Conservation (phyloP, 495 filamentous ascomycete genomes). For the Talaromyces thailandensis region DNA sequence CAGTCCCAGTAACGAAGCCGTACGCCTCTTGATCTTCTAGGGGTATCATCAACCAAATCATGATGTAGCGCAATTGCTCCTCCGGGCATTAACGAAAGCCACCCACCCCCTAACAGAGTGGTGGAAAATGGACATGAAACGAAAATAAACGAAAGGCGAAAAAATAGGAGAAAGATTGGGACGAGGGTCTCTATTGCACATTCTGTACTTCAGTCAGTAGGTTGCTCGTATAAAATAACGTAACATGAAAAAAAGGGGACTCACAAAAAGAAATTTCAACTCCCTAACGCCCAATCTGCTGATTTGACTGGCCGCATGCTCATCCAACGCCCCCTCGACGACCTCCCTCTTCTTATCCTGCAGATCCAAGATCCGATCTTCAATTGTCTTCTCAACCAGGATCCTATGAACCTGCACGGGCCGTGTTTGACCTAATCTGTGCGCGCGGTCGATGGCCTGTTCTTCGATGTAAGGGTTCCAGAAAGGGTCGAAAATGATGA, state of each 20-base stretch:
- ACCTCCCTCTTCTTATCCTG: constrained; percentile 76
- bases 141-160: constrained; percentile 4
- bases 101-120: not conserved
- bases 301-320: constrained; percentile 58
- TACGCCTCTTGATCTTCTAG: not conserved
- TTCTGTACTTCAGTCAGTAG: constrained; percentile 7
- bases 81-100: not conserved
- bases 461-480: constrained; percentile 97
- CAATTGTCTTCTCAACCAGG: constrained; percentile 68
- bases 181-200: constrained; percentile 3
- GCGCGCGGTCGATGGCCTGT: constrained; percentile 88
- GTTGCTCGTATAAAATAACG: not conserved
- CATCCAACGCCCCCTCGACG: constrained; percentile 76
- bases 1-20: not conserved
- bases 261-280: constrained; percentile 65
- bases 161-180: not conserved
- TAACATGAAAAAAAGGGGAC: constrained; percentile 15
- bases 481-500: constrained; percentile 91
- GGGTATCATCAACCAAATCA: not conserved
- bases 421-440: constrained; percentile 76
- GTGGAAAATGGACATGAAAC: not conserved
- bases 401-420: constrained; percentile 75
- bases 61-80: not conserved
- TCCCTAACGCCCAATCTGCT: constrained; percentile 53
- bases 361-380: constrained; percentile 80